Percentiles rank a stretch among this genome's conserved stretches.
These are phyloP conservation scores for Fragaria vesca DNA, from an alignment of 306 rosid species.

Conservation along the genomic window DNA sequence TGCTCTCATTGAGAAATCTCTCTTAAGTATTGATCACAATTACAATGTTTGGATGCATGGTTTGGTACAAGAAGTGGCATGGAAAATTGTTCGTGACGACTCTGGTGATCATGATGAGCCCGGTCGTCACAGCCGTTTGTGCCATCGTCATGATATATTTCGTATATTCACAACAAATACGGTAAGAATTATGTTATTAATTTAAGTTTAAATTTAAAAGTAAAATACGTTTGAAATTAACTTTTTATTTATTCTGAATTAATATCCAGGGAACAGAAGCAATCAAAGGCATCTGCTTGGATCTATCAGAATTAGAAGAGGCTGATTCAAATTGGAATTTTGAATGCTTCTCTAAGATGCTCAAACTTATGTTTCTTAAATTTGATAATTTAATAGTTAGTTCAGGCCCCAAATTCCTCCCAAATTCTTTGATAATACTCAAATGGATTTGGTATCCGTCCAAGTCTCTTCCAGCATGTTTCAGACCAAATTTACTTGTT, in stretches of 20 bases:
- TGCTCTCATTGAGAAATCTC: constrained; percentile 11
- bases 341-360: constrained; percentile 16
- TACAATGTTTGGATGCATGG: constrained; percentile 24
- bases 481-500: neutral
- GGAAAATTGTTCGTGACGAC: constrained; percentile 23
- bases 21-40: neutral
- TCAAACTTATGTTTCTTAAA: constrained; percentile 6
- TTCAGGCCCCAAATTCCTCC: constrained; percentile 11
- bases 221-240: neutral
- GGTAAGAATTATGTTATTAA: neutral
- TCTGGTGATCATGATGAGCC: neutral
- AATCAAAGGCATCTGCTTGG: constrained; percentile 8
- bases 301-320: neutral
- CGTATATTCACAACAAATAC: constrained; percentile 16
- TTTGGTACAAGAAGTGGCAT: constrained; percentile 37
- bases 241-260: neutral
- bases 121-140: constrained; percentile 19
- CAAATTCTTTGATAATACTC: constrained; percentile 3
- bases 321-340: constrained; percentile 16
- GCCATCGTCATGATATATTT: constrained; percentile 20
- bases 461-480: neutral
- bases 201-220: neutral
- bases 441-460: constrained; percentile 19
- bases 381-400: neutral
- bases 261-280: constrained; percentile 7